Evolutionary conservation across 805 yeast species (phyloP), one percentile per base, ranked within the genome.

Genomic region (Lachancea kluyveri): DNA sequence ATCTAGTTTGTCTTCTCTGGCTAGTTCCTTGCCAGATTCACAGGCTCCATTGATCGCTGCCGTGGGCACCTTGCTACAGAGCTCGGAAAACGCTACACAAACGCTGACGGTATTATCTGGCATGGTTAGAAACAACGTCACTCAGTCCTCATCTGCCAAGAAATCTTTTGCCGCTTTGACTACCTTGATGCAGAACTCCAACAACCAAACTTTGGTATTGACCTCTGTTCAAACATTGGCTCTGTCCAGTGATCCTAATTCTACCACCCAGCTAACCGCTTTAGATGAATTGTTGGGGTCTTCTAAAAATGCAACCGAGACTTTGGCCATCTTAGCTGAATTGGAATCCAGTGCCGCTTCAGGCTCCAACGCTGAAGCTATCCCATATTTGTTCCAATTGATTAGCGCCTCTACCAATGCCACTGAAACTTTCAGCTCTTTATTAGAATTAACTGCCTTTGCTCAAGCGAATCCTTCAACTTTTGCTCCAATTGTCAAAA

Each of bases 351-450:
- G 37, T 8, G 23, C 18, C 11, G 21, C 31, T 6, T n/a, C 36
- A 4, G 39, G 34, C 22, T 13, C 52, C 19, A 26, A 40, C 15
- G 20, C 29, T 2, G 40, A 41, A 15, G 32, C 42, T 11, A n/a
- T 41, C 3, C 18, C 46, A 4, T 36, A 41, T 13, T 30, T 52
- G 16, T 47, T 50, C 29, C 21, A 35, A 8, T 33, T 56, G 21
- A 20, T 56, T 13, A 27, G 30, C 22, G 36, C 42, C 8, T 50
- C 60, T 3, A 42, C 33, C 8, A 35, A 52, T 32, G 45, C 58
- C n/a, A 25, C 48, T 12, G 37, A 34, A 5, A 41, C 56, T 5
- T 44, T 53, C 24, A 25, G 34, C 8, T 40, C 53, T n/a, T 38
- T 55, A 26, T n/a, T 42, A 9, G 38, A 42, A 8, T 42, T 57